Evolutionary conservation across 495 filamentous ascomycete species (phyloP).

Genomic region (Talaromyces liani): DNA sequence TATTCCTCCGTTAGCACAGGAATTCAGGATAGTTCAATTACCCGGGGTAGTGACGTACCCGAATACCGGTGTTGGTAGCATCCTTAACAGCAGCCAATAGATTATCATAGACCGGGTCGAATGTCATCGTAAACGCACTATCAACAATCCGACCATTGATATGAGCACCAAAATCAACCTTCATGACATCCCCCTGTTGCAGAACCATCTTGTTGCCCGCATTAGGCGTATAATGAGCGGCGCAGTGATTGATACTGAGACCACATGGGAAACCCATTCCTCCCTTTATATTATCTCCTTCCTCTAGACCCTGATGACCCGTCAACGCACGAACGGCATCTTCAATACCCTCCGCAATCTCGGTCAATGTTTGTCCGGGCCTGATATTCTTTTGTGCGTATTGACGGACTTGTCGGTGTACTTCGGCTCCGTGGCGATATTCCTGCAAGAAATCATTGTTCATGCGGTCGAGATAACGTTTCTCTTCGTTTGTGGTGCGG

Average conservation of each 20-base stretch:
- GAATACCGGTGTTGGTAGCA: conserved; percentile 81
- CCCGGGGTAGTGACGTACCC: conserved; percentile 19
- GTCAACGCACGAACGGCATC: conserved; percentile 72
- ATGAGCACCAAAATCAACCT: conserved; percentile 88
- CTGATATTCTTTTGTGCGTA: conserved; percentile 75
- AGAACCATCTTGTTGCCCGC: conserved; percentile 81
- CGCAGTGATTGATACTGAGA: conserved; percentile 78
- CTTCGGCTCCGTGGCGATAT: conserved; percentile 81
- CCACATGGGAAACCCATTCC: conserved; percentile 90
- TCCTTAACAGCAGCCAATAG: conserved; percentile 75
- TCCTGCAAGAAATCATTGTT: conserved; percentile 79
- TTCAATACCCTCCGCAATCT: conserved; percentile 83
- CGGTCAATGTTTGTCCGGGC: conserved; percentile 71
- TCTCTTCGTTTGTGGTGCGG: conserved; percentile 81
- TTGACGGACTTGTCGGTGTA: conserved; percentile 80
- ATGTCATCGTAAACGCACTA: conserved; percentile 85
- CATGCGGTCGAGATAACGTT: conserved; percentile 75
- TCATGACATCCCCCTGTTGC: conserved; percentile 80
- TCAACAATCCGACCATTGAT: conserved; percentile 89
- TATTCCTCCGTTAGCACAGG: conserved; percentile 11
- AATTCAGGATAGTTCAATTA: neutral
- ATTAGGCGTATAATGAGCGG: conserved; percentile 87
- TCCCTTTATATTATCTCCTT: conserved; percentile 69
- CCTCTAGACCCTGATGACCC: conserved; percentile 68
- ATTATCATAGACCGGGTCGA: conserved; percentile 78